Base-by-base conservation (phyloP, 108 stramenopile genomes). In the Discostella stelligeroides region DNA sequence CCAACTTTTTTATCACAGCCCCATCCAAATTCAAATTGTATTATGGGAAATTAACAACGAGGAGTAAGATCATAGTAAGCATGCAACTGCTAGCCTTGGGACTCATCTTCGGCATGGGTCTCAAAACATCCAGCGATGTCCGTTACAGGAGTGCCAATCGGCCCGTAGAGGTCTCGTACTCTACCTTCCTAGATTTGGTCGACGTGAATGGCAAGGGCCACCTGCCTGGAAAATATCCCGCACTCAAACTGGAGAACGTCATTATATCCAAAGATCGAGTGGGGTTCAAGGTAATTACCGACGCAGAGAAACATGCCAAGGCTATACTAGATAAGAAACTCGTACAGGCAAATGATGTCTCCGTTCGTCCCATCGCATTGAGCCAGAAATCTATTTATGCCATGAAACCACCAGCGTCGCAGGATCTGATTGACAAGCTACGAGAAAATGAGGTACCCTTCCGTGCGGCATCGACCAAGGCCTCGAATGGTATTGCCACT, bases 141-240 rank as follows among this genome's bases (percentile, higher is more conserved):
- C 55, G 39, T 4, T 42, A 63, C 29, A 58, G 38, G 10, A 45
- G 42, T 51, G 73, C 74, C 53, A 72, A 66, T 29, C 71, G 81
- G 21, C 87, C 86, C 4, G 70, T 87, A 20, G 90, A 92, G 66
- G 63, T 92, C 14, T 53, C 83, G 0, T 92, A 90, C 79, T 86
- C 84, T 50, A 76, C 63, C 18, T 92, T 92, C 65, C 68, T 92
- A 73, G 87, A 89, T 56, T 72, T 92, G 39, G 83, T 81, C 4
- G 88, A 87, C 45, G 56, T 74, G 39, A 84, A 74, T 41, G 76
- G 75, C 20, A 79, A 76, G 64, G 69, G 76, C 38, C 75, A 74
- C 41, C 49, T 18, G 5, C 63, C 70, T 12, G 80, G 75, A 0
- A 71, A 78, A 63, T 29, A 81, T 48, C 71, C 70, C 27, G 68